Percentiles rank a stretch among this genome's conserved stretches.
Evolutionary conservation across 352 stramenopile genomes (phyloP).

Genomic region (Globisporangium polare): DNA sequence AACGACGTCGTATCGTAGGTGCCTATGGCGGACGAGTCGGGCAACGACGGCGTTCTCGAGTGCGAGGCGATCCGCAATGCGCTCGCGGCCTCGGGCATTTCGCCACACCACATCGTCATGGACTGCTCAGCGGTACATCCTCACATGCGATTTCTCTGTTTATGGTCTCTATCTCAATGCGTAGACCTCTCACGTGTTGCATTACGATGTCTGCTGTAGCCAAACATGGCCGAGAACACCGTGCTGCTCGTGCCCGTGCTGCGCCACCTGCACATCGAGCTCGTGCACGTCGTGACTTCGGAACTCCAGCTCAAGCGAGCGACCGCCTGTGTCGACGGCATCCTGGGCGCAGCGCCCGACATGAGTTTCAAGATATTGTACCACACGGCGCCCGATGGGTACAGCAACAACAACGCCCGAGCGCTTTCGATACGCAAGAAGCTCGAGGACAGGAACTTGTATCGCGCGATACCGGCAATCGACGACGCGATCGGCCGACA

Average conservation of each 20-base stretch:
- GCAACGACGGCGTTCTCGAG: conserved; percentile 37
- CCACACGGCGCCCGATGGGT: conserved; percentile 24
- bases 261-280: conserved; percentile 25
- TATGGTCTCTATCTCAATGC: background rate
- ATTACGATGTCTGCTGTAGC: conserved; percentile 8
- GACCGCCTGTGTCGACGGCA: conserved; percentile 26
- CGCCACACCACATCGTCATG: conserved; percentile 67
- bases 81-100: conserved; percentile 47
- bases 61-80: conserved; percentile 49
- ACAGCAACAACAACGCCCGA: conserved; percentile 10
- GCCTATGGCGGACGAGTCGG: conserved; percentile 35
- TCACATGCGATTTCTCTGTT: background rate
- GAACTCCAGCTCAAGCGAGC: conserved; percentile 27
- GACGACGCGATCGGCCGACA: conserved; percentile 20
- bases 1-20: conserved; percentile 15
- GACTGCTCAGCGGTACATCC: conserved; percentile 51
- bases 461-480: conserved; percentile 9
- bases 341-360: conserved; percentile 20
- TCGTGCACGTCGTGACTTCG: conserved; percentile 37
- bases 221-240: conserved; percentile 36
- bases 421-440: conserved; percentile 6
- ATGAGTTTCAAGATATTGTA: conserved; percentile 24
- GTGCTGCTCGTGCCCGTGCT: conserved; percentile 27
- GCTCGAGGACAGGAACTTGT: conserved; percentile 8
- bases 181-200: background rate